Evolutionary conservation across 371 early-diverging fungal species (phyloP), one percentile per base, ranked within the genome.

Genomic region (Syncephalastrum sp.): DNA sequence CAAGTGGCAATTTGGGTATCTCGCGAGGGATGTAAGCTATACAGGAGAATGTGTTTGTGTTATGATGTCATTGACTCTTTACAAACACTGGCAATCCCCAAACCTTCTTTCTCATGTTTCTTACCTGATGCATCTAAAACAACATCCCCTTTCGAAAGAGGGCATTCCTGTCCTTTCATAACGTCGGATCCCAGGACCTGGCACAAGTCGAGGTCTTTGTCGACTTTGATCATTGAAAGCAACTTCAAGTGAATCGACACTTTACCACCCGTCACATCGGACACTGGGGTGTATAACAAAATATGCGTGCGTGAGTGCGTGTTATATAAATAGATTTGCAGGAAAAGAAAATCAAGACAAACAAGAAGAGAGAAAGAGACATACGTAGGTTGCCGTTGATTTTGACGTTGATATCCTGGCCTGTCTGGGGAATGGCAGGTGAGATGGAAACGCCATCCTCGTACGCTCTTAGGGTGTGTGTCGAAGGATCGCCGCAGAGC

Each of bases 11-110:
- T 55, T 69, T 74, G 13, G 75, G 75, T 25, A 77, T 61, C 49
- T 77, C 75, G 27, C 63, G 61, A 23, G 78, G 75, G 51, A 77
- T 77, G 62, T 60, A 74, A 17, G 78, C 75, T 70, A 60, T 3
- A 12, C 12, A 12, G 10, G 12, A 33, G 10, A 33, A 2, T 2
- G 21, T 14, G 17, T 14, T 25, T 38, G 15, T 7, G 38, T 8
- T 33, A 33, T 33, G 38, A 33, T 33, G 38, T 33, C 38, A 33
- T 33, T 33, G 38, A 0, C 2, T 33, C 12, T 29, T 42, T 42
- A 49, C 38, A 21, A 25, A 43, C 19, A 41, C n/a, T 13, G 42
- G 42, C 38, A 48, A 24, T 16, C 14, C 14, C 41, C 19, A 19
- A 41, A 14, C n/a, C 24, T 33, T 13, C 17, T 29, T 13, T 44